These are phyloP conservation scores for Isabelozyma pseudorhagii DNA, from an alignment of 805 yeast species.

Conservation along the genomic window DNA sequence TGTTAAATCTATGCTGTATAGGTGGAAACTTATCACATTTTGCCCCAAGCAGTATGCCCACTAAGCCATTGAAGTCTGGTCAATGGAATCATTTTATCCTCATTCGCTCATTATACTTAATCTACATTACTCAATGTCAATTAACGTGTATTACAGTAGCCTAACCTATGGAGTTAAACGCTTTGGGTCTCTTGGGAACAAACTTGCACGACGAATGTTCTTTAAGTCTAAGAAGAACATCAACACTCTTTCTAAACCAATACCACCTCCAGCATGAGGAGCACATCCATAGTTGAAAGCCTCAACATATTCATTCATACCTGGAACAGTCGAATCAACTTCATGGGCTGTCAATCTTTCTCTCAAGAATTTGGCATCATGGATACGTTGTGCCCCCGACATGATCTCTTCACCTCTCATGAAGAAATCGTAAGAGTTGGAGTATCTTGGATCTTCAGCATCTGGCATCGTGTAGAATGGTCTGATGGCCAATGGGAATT, in stretches of 20 bases:
- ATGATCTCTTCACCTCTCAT: constrained; percentile 99
- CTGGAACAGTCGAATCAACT: constrained; percentile 75
- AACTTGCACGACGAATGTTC: constrained; percentile 96
- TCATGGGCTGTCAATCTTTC: constrained; percentile 83
- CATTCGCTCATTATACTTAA: too few species aligned
- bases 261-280: constrained; percentile 99
- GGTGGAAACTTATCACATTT: too few species aligned
- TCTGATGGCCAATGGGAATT: constrained; percentile 94
- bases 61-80: too few species aligned
- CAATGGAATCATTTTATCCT: too few species aligned
- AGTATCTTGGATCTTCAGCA: constrained; percentile 84
- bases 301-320: constrained; percentile 85
- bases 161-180: constrained; percentile 74
- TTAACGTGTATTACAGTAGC: not conserved
- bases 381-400: constrained; percentile 99
- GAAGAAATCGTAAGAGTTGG: constrained; percentile 98
- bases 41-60: too few species aligned
- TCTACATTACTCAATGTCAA: too few species aligned
- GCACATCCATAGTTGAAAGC: constrained; percentile 95
- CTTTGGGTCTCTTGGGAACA: constrained; percentile 98
- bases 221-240: constrained; percentile 97
- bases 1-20: too few species aligned
- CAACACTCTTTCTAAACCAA: constrained; percentile 96
- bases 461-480: constrained; percentile 99
- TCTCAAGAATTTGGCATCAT: constrained; percentile 79